These are phyloP conservation scores for Aspergillus sp. DNA, from an alignment of 2,329 filamentous ascomycete species.

Conservation along the genomic window DNA sequence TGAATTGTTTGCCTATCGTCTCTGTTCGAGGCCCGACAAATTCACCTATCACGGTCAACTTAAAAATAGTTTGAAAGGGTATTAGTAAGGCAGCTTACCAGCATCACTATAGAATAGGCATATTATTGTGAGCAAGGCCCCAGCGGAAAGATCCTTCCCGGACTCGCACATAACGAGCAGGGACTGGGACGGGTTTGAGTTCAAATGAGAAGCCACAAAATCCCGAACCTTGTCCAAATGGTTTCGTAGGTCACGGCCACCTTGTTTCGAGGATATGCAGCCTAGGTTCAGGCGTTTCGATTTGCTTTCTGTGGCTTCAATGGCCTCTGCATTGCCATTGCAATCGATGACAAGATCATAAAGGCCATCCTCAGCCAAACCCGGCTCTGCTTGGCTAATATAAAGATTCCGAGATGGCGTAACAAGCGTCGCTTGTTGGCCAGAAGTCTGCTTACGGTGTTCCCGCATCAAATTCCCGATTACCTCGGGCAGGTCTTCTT, in stretches of 20 bases:
- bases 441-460: conserved; percentile 20
- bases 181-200: conserved; percentile 28
- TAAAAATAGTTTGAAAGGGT: background rate
- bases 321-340: conserved; percentile 31
- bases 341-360: conserved; percentile 47
- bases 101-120: conserved; percentile 70
- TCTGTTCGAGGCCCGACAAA: conserved; percentile 28
- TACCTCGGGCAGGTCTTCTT: conserved; percentile 61
- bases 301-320: conserved; percentile 42
- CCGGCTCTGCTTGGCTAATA: conserved; percentile 23
- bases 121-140: conserved; percentile 70
- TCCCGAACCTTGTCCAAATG: conserved; percentile 64
- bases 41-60: conserved; percentile 25
- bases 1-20: conserved; percentile 68
- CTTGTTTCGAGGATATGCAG: conserved; percentile 71
- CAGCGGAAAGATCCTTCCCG: conserved; percentile 78
- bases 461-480: conserved; percentile 48
- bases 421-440: conserved; percentile 30
- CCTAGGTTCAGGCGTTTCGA: conserved; percentile 55
- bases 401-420: conserved; percentile 41
- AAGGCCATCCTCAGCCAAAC: conserved; percentile 41
- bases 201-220: conserved; percentile 50
- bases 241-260: conserved; percentile 76
- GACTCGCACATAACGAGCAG: conserved; percentile 69
- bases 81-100: conserved; percentile 44